Conservation (phyloP, 805 yeast species). For the Saccharomyces mikatae region DNA sequence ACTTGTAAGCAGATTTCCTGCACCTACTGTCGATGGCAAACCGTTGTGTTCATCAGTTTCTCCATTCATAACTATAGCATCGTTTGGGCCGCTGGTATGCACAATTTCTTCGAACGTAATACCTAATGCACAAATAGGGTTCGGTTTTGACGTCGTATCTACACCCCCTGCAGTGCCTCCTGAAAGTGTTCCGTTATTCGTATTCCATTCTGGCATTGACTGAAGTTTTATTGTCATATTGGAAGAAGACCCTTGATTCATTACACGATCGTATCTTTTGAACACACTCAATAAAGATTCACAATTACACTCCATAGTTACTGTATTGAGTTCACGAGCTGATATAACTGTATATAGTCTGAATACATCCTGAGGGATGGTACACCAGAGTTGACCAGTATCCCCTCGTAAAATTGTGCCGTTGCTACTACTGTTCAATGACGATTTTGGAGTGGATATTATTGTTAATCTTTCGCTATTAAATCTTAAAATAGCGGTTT, state of each 20-base stretch:
- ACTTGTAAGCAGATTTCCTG: conserved; percentile 2
- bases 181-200: not conserved
- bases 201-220: conserved; percentile 25
- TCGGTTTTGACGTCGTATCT: conserved; percentile 4
- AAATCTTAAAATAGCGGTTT: conserved; percentile 28
- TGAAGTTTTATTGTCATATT: conserved; percentile 24
- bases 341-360: conserved; percentile 21
- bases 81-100: conserved; percentile 8
- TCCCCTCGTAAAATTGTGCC: conserved; percentile 19
- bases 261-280: conserved; percentile 24
- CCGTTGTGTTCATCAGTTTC: conserved; percentile 2
- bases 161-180: conserved; percentile 2
- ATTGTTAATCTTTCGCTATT: conserved; percentile 25
- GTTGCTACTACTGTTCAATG: conserved; percentile 5
- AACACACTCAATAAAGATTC: conserved; percentile 26
- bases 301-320: conserved; percentile 29
- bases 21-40: conserved; percentile 1
- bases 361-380: conserved; percentile 27
- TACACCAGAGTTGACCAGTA: conserved; percentile 29
- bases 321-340: conserved; percentile 21
- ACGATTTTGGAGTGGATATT: conserved; percentile 25
- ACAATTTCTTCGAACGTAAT: conserved; percentile 27
- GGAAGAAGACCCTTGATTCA: conserved; percentile 23
- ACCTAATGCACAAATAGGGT: conserved; percentile 23
- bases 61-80: conserved; percentile 3